phyloP scores from a whole-genome alignment of 2,329 filamentous ascomycete genomes.

The Verticillium klebahnii region DNA sequence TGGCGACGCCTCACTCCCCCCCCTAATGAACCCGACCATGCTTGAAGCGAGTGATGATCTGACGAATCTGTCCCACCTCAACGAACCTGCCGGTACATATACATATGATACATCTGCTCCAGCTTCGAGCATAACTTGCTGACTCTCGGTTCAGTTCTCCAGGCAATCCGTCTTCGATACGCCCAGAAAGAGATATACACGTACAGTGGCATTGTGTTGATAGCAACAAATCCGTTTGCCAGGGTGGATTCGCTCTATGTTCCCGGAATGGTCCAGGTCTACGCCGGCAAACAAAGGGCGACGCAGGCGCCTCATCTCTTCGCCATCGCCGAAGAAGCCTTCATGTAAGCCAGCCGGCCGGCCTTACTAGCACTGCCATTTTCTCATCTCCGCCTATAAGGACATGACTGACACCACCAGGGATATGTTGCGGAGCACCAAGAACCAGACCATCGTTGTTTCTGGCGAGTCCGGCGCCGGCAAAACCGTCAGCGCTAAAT shows the following conservation, averaged over 20 bases:
- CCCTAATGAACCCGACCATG: slow-evolving; percentile 96
- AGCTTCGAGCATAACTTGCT: background rate
- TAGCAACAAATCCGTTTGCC: slow-evolving; percentile 97
- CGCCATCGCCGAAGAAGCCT: slow-evolving; percentile 97
- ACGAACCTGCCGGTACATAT: slow-evolving; percentile 84
- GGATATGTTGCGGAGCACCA: slow-evolving; percentile 93
- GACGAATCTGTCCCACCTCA: slow-evolving; percentile 94
- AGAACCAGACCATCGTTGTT: slow-evolving; percentile 98
- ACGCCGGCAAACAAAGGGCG: slow-evolving; percentile 92
- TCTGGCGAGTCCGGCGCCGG: slow-evolving; percentile 98
- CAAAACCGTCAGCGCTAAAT: slow-evolving; percentile 98
- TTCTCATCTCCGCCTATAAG: background rate
- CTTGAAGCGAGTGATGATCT: slow-evolving; percentile 98
- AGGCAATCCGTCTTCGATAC: slow-evolving; percentile 96
- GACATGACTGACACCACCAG: slow-evolving; percentile 44
- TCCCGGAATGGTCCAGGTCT: slow-evolving; percentile 99
- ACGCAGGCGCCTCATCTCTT: slow-evolving; percentile 98
- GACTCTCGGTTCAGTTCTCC: slow-evolving; percentile 61
- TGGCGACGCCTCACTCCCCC: slow-evolving; percentile 75
- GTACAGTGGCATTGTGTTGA: slow-evolving; percentile 97
- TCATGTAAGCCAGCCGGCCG: slow-evolving; percentile 60
- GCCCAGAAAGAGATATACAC: slow-evolving; percentile 99
- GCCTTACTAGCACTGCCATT: background rate
- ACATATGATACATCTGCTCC: background rate
- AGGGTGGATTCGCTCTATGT: slow-evolving; percentile 97